These are phyloP conservation scores for Gomphus bonarii DNA, from an alignment of 1,284 basidiomycete genomes.

Conservation along the genomic window DNA sequence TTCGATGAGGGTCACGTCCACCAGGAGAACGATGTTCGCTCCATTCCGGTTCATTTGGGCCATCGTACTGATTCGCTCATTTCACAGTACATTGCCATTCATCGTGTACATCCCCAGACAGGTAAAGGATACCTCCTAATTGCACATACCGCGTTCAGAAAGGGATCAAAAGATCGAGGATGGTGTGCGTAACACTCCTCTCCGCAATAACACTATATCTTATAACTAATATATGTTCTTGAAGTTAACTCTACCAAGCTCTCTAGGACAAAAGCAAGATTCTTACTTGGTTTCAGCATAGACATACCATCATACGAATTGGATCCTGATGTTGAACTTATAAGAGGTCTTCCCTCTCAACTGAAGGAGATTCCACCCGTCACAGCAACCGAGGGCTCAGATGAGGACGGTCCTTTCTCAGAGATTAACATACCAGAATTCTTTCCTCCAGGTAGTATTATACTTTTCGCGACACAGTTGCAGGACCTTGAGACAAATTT, in stretches of 20 bases:
- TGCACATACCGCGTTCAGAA: conserved; percentile 81
- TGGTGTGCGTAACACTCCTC: conserved; percentile 39
- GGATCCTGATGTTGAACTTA: conserved; percentile 41
- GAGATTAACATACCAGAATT: conserved; percentile 75
- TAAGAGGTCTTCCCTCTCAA: conserved; percentile 67
- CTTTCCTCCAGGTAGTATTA: conserved; percentile 88
- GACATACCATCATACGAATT: conserved; percentile 55
- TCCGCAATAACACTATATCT: not conserved
- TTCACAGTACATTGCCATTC: conserved; percentile 78
- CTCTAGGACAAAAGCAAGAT: conserved; percentile 67
- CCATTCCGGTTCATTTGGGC: not conserved
- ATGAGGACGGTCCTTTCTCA: conserved; percentile 58
- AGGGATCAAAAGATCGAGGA: conserved; percentile 71
- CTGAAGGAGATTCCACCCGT: conserved; percentile 56
- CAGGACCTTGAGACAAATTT: conserved; percentile 55
- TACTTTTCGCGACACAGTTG: conserved; percentile 82
- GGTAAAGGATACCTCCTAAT: conserved; percentile 88
- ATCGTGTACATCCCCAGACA: conserved; percentile 82
- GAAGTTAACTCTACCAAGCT: conserved; percentile 78
- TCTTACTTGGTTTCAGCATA: conserved; percentile 70
- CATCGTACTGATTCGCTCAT: conserved; percentile 8
- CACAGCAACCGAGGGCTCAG: conserved; percentile 42
- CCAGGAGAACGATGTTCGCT: conserved; percentile 83
- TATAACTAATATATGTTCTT: conserved; percentile 3
- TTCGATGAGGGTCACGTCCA: conserved; percentile 90